phyloP scores from a whole-genome alignment of 2,329 filamentous ascomycete genomes.

The Monosporascus sp. region DNA sequence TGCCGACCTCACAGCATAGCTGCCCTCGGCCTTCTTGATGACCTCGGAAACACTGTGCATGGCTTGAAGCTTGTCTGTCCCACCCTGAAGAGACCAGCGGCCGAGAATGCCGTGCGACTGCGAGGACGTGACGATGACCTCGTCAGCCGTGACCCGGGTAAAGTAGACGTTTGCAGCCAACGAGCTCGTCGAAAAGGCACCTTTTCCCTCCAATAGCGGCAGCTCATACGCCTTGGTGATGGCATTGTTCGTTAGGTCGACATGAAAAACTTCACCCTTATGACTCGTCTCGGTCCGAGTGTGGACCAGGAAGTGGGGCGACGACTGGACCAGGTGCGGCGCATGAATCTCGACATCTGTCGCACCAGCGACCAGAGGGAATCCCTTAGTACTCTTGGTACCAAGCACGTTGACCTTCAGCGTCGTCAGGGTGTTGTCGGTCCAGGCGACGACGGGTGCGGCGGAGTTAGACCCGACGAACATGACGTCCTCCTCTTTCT shows the following conservation, averaged over 20 bases:
- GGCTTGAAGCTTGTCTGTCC: slow-evolving; percentile 38
- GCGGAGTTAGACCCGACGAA: slow-evolving; percentile 73
- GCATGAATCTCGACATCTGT: slow-evolving; percentile 63
- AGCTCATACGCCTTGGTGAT: slow-evolving; percentile 77
- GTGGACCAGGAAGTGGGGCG: slow-evolving; percentile 81
- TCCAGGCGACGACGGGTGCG: slow-evolving; percentile 71
- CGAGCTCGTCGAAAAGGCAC: slow-evolving; percentile 74
- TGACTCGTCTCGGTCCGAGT: slow-evolving; percentile 65
- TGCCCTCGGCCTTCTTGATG: slow-evolving; percentile 60
- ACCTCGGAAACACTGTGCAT: slow-evolving; percentile 77
- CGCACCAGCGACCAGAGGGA: slow-evolving; percentile 44
- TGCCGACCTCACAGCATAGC: slow-evolving; percentile 74
- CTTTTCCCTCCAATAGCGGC: slow-evolving; percentile 62
- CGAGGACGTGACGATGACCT: slow-evolving; percentile 71
- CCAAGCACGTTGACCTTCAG: slow-evolving; percentile 69
- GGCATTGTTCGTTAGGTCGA: slow-evolving; percentile 64
- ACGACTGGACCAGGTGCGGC: slow-evolving; percentile 64
- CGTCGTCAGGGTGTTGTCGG: slow-evolving; percentile 55
- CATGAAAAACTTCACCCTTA: slow-evolving; percentile 81
- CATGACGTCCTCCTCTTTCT: slow-evolving; percentile 58
- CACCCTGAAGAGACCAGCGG: slow-evolving; percentile 59
- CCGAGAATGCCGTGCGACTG: slow-evolving; percentile 70
- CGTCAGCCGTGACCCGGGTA: slow-evolving; percentile 70
- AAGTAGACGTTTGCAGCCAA: slow-evolving; percentile 83
- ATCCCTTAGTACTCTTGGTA: slow-evolving; percentile 50